phyloP scores from a whole-genome alignment of 2,329 filamentous ascomycete genomes.

The Thielaviopsis populi region DNA sequence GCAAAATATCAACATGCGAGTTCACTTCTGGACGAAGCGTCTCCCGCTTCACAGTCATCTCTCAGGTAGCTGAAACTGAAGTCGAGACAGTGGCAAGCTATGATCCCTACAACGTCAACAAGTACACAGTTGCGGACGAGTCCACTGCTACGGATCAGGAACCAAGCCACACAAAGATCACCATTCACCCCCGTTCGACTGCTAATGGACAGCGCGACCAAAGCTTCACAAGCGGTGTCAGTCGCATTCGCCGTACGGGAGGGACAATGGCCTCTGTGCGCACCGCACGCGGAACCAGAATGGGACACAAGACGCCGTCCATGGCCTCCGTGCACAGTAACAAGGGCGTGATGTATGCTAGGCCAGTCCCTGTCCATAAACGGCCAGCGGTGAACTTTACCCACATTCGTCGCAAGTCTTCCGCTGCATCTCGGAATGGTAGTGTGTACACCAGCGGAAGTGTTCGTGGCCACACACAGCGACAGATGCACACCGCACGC shows the following conservation, averaged over 20 bases:
- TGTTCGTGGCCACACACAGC: background rate
- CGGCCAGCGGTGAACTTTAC: slow-evolving; percentile 40
- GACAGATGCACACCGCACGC: background rate
- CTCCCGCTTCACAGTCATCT: slow-evolving; percentile 51
- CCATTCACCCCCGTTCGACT: slow-evolving; percentile 37
- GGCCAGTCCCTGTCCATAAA: slow-evolving; percentile 29
- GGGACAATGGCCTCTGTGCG: slow-evolving; percentile 14
- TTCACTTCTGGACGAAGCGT: slow-evolving; percentile 41
- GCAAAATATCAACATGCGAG: slow-evolving; percentile 45
- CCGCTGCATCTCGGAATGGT: background rate
- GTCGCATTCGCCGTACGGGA: slow-evolving; percentile 8
- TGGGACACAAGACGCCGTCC: slow-evolving; percentile 22
- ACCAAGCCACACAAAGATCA: slow-evolving; percentile 49
- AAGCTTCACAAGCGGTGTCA: slow-evolving; percentile 4
- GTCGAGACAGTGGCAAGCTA: slow-evolving; percentile 48
- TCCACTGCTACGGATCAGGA: slow-evolving; percentile 22
- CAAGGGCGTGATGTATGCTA: slow-evolving; percentile 12
- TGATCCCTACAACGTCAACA: slow-evolving; percentile 65
- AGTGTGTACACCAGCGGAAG: background rate
- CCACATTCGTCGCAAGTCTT: slow-evolving; percentile 25
- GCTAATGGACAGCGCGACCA: slow-evolving; percentile 19
- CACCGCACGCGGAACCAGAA: background rate
- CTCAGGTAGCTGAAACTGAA: slow-evolving; percentile 40
- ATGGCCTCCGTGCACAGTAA: slow-evolving; percentile 37
- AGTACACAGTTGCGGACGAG: background rate